phyloP scores from a whole-genome alignment of 2,329 filamentous ascomycete species.

The Trematosphaeria pertusa region DNA sequence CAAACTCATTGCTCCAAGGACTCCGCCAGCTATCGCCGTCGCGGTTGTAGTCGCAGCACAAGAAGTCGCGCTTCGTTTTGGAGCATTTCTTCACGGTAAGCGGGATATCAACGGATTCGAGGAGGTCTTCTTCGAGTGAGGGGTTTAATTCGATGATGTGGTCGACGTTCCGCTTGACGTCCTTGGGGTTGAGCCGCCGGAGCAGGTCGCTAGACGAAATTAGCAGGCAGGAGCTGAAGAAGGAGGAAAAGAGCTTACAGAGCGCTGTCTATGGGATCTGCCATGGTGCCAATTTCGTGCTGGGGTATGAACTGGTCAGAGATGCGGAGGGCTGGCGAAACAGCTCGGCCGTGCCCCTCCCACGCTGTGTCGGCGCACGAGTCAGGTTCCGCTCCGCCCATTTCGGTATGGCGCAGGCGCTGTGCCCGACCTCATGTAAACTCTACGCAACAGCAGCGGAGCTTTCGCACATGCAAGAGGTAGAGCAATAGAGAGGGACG shows the following conservation, averaged over 20 bases:
- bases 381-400: slow-evolving; percentile 12
- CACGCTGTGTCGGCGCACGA: slow-evolving; percentile 10
- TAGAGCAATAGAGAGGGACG: too few species aligned
- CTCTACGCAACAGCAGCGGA: too few species aligned
- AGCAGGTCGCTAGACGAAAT: slow-evolving; percentile 81
- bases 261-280: slow-evolving; percentile 66
- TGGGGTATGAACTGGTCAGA: slow-evolving; percentile 11
- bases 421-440: not conserved
- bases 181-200: slow-evolving; percentile 93
- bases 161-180: slow-evolving; percentile 87
- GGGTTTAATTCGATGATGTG: slow-evolving; percentile 88
- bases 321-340: slow-evolving; percentile 10
- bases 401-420: slow-evolving; percentile 6
- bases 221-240: slow-evolving; percentile 5
- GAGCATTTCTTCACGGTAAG: slow-evolving; percentile 85
- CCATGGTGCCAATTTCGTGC: slow-evolving; percentile 32
- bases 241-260: slow-evolving; percentile 62
- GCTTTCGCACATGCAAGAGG: too few species aligned
- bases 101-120: slow-evolving; percentile 96
- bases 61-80: slow-evolving; percentile 90
- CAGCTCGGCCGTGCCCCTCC: slow-evolving; percentile 26
- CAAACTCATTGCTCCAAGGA: slow-evolving; percentile 99
- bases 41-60: slow-evolving; percentile 99
- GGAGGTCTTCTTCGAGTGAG: slow-evolving; percentile 93
- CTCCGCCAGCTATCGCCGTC: slow-evolving; percentile 97